A percentile compares a stretch with the other conserved stretches of the same genome.
Conservation (phyloP, 768 basidiomycete genomes). For the Collybia sp. region DNA sequence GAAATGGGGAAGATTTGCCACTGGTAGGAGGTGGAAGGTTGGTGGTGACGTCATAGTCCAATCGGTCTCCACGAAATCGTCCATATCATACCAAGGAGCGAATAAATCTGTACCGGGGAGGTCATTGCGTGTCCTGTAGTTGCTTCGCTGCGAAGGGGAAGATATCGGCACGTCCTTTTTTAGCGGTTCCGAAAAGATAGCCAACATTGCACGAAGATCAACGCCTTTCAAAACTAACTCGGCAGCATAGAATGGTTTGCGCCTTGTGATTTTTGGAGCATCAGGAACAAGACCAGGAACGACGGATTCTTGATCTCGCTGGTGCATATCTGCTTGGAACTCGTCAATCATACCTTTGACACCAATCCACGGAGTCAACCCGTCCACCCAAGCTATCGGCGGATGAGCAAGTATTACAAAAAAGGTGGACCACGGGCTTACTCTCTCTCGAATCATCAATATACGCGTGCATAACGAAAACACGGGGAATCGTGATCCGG, state of each 20-base stretch:
- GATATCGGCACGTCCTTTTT: constrained; percentile 54
- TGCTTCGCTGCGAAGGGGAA: constrained; percentile 37
- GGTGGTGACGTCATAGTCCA: constrained; percentile 54
- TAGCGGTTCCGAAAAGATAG: constrained; percentile 68
- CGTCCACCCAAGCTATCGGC: constrained; percentile 65
- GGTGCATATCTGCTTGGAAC: constrained; percentile 89
- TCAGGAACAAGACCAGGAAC: constrained; percentile 52
- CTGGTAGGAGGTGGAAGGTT: constrained; percentile 61
- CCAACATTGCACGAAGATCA: constrained; percentile 74
- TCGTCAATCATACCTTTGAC: constrained; percentile 79
- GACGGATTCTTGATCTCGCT: constrained; percentile 77
- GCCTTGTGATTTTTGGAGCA: constrained; percentile 55
- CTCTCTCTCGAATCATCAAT: constrained; percentile 71
- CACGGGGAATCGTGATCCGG: constrained; percentile 65
- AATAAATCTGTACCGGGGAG: constrained; percentile 37
- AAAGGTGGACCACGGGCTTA: constrained; percentile 17
- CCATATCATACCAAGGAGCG: constrained; percentile 68
- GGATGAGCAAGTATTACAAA: constrained; percentile 3
- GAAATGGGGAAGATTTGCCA: constrained; percentile 78
- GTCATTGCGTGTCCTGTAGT: constrained; percentile 42
- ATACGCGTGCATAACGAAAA: constrained; percentile 87
- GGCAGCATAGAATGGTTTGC: constrained; percentile 85
- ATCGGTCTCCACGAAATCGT: constrained; percentile 82
- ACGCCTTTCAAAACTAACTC: constrained; percentile 77
- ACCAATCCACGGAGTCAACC: constrained; percentile 76